phyloP scores from a whole-genome alignment of 2,329 filamentous ascomycete species.

The Bipolaris cookei region DNA sequence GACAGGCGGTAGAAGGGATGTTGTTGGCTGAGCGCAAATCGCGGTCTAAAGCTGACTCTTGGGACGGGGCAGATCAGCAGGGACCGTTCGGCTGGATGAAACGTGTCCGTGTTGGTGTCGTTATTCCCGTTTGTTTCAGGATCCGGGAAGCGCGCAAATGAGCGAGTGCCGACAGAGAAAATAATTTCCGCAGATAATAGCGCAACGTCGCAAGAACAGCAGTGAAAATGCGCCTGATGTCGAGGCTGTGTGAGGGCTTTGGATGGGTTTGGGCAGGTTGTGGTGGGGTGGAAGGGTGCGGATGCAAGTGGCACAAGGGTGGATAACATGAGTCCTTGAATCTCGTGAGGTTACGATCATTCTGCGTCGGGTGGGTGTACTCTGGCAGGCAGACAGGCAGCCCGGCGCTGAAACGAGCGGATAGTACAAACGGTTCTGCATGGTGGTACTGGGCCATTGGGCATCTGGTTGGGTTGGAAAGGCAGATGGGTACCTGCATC shows the following conservation, averaged over 20 bases:
- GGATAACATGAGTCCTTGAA: conserved; percentile 14
- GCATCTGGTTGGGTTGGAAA: conserved; percentile 9
- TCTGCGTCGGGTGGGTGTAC: conserved; percentile 6
- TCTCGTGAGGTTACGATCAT: conserved; percentile 13
- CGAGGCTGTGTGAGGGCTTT: too few species aligned
- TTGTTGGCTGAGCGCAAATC: conserved; percentile 13
- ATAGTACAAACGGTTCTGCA: background rate
- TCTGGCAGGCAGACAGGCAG: background rate
- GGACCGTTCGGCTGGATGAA: conserved; percentile 32
- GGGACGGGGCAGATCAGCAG: conserved; percentile 20
- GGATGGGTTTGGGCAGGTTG: background rate
- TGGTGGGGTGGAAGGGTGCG: conserved; percentile 5
- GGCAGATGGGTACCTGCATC: conserved; percentile 30
- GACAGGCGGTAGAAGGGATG: background rate
- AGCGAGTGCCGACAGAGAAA: conserved; percentile 1
- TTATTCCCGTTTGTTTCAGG: conserved; percentile 32
- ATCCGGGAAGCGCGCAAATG: conserved; percentile 15
- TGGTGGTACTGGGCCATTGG: background rate
- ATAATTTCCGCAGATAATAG: conserved; percentile 1
- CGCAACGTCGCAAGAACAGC: background rate
- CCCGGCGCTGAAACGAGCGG: conserved; percentile 5
- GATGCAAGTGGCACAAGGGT: too few species aligned
- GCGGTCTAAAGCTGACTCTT: conserved; percentile 13
- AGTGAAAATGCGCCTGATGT: background rate
- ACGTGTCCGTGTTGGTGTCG: conserved; percentile 24